Percentiles rank a stretch among this genome's conserved stretches.
Conservation (phyloP, 176 grass and related monocot species). For the Carex myosuroides region DNA sequence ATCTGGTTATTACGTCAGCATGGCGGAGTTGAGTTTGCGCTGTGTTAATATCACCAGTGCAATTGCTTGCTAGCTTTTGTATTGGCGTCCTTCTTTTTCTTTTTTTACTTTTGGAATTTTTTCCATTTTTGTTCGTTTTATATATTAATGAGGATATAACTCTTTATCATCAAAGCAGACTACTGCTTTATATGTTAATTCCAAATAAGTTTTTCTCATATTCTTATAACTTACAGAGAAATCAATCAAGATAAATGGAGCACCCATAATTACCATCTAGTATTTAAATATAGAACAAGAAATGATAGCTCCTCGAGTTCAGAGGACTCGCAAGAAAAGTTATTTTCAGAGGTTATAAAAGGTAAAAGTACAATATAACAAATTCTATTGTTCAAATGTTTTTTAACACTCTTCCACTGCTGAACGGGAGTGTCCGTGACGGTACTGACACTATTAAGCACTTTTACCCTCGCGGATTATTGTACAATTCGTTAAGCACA, state of each 20-base stretch:
- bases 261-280: neutral
- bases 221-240: constrained; percentile 1
- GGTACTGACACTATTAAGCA: no score
- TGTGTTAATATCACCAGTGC: neutral
- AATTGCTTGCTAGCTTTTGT: constrained; percentile 18
- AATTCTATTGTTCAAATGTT: neutral
- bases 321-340: neutral
- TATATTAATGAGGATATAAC: neutral
- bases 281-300: neutral
- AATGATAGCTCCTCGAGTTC: neutral
- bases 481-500: no score
- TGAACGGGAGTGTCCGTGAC: no score
- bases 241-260: neutral
- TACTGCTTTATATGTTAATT: neutral
- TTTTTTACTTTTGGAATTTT: neutral
- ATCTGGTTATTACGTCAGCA: constrained; percentile 42
- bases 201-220: neutral
- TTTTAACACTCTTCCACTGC: no score
- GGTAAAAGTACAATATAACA: neutral
- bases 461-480: no score
- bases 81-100: neutral
- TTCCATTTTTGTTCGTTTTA: neutral
- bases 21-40: constrained; percentile 37
- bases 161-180: neutral
- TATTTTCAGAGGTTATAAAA: neutral